Conservation (phyloP, 805 yeast genomes). For the Spathaspora gorwiae region DNA sequence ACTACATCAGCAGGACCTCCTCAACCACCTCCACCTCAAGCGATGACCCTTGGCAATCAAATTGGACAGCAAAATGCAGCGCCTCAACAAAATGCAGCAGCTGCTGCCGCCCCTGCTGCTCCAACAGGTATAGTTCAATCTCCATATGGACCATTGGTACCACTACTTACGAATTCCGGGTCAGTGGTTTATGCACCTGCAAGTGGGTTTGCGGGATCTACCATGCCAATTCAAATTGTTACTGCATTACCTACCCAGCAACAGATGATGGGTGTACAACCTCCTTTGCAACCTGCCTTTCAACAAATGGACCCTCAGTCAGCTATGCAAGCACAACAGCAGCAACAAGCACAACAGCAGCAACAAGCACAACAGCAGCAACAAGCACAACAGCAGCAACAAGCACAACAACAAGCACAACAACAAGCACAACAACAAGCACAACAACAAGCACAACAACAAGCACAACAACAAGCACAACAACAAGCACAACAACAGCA, state of each 20-base stretch:
- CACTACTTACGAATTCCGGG: conserved; percentile 16
- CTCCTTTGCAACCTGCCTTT: conserved; percentile 1
- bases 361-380: conserved; percentile 2
- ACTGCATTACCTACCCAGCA: conserved; percentile 1
- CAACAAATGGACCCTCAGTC: background rate
- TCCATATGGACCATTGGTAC: conserved; percentile 24
- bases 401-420: background rate
- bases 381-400: background rate
- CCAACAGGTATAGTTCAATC: conserved; percentile 16
- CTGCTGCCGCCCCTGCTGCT: background rate
- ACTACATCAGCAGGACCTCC: no score
- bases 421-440: conserved; percentile 6
- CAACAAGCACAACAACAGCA: background rate
- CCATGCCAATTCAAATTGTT: background rate
- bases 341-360: background rate
- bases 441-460: conserved; percentile 11
- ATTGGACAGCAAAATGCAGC: background rate
- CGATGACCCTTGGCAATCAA: background rate
- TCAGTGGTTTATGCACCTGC: conserved; percentile 10
- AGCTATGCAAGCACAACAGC: conserved; percentile 3
- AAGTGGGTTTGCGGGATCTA: conserved; percentile 5
- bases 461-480: conserved; percentile 5
- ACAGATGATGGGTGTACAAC: background rate
- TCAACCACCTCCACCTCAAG: background rate
- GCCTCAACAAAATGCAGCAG: background rate